These are phyloP conservation scores for Parietaria judaica DNA, from an alignment of 306 rosid species.

Conservation along the genomic window DNA sequence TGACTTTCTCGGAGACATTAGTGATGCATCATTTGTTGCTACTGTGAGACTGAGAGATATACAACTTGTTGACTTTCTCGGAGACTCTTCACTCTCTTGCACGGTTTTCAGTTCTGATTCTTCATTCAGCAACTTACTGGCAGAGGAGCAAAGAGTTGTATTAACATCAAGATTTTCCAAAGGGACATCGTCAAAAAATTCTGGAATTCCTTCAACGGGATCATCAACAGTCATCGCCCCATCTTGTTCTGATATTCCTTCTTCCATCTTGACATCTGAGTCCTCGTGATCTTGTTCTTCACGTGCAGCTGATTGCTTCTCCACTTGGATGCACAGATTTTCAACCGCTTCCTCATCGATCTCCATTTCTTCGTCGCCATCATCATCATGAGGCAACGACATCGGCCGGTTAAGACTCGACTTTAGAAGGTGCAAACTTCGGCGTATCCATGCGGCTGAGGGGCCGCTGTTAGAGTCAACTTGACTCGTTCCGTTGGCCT, in stretches of 20 bases:
- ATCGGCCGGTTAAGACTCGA: constrained; percentile 57
- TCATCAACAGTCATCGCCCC: constrained; percentile 29
- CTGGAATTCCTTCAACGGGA: constrained; percentile 14
- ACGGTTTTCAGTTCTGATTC: constrained; percentile 32
- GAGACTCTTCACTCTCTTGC: constrained; percentile 24
- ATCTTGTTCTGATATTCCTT: constrained; percentile 32
- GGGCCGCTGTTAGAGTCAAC: constrained; percentile 59
- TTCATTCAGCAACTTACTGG: constrained; percentile 28
- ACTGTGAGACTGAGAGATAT: too few species aligned
- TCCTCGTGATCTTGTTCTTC: constrained; percentile 29
- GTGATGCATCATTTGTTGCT: constrained; percentile 1
- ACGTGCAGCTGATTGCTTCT: constrained; percentile 27
- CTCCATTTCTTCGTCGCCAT: constrained; percentile 97
- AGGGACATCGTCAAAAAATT: constrained; percentile 12
- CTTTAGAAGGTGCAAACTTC: constrained; percentile 64
- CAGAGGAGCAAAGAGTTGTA: constrained; percentile 25
- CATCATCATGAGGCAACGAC: constrained; percentile 52
- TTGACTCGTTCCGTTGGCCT: constrained; percentile 55
- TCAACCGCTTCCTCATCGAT: constrained; percentile 82
- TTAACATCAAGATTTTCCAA: constrained; percentile 18
- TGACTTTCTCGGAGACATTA: constrained; percentile 29
- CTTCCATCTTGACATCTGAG: constrained; percentile 48
- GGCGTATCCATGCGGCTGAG: constrained; percentile 86
- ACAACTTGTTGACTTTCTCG: constrained; percentile 21
- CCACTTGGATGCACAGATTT: constrained; percentile 42